Evolutionary conservation across 768 basidiomycete genomes (phyloP), one percentile per base, ranked within the genome.

Genomic region (Butyriboletus loyo): DNA sequence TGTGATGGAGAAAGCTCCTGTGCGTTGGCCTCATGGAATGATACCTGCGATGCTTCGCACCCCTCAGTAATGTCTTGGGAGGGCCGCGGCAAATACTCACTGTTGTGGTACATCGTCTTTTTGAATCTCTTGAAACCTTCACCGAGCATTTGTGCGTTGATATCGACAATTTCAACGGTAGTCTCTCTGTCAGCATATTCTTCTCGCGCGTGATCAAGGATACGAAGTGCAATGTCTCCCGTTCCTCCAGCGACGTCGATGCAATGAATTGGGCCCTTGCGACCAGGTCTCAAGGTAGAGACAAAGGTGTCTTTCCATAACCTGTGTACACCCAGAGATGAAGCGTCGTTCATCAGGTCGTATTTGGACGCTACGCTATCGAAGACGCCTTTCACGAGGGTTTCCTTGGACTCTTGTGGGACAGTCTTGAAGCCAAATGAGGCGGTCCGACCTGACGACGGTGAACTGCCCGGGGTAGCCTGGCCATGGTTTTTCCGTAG

Each of bases 291-390:
- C 54, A 98, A 71, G 0, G 77, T 72, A 1, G 83, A 79, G 25
- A 98, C 85, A 65, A 91, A 90, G 17, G 85, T 77, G 69, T 98
- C 94, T 72, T 98, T 99, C 97, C 97, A 99, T 22, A 99, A 75
- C 49, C 97, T 81, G 66, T 98, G 97, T 10, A 98, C 86, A 32
- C 97, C 97, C 55, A 98, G 73, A 4, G 97, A 98, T 70, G 94
- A 90, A n/a, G 94, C 92, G 66, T 98, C 97, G 77, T 99, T 99
- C 96, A 99, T 97, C 37, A 98, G 70, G 71, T 98, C 97, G 73
- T 99, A 99, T 40, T 82, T 87, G 32, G 91, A 87, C 38, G 97
- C 94, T 52, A 99, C 97, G 7, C 92, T 96, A 65, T 91, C 85
- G 73, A 99, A 99, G 46, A 99, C 95, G 57, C 81, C 82, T 63